phyloP scores from a whole-genome alignment of 768 basidiomycete genomes.

The Lactarius sp. region DNA sequence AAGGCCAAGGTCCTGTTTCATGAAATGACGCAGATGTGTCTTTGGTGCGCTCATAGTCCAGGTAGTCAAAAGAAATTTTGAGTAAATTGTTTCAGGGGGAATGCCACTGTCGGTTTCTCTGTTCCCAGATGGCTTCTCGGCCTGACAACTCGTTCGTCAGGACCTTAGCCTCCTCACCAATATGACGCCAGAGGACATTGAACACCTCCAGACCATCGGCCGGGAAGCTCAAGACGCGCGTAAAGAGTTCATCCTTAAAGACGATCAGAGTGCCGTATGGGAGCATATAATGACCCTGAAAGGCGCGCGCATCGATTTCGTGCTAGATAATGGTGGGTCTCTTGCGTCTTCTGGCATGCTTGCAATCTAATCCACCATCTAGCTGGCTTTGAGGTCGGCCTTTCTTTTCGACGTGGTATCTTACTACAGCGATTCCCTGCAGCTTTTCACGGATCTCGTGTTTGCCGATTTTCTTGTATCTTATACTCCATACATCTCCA shows the following conservation, averaged over 20 bases:
- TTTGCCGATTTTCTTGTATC: constrained; percentile 92
- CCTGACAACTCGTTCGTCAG: constrained; percentile 34
- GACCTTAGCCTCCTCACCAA: constrained; percentile 90
- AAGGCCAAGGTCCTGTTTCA: constrained; percentile 64
- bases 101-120: constrained; percentile 65
- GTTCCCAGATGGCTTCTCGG: neutral
- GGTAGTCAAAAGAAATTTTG: neutral
- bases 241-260: constrained; percentile 74
- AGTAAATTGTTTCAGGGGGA: constrained; percentile 57
- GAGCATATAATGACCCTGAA: constrained; percentile 52
- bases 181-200: constrained; percentile 76
- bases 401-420: neutral
- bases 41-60: constrained; percentile 50
- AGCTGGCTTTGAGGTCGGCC: constrained; percentile 86
- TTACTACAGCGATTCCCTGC: neutral
- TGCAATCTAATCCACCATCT: neutral
- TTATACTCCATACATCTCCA: constrained; percentile 74
- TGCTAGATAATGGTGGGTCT: constrained; percentile 79
- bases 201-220: constrained; percentile 75
- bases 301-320: constrained; percentile 65
- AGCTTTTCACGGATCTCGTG: constrained; percentile 92
- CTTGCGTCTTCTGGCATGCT: neutral
- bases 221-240: constrained; percentile 74
- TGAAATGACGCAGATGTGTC: constrained; percentile 87
- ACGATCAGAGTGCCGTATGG: constrained; percentile 80